Evolutionary conservation across 345 rosid species (phyloP).

Genomic region (Pseudoturritis turrita): DNA sequence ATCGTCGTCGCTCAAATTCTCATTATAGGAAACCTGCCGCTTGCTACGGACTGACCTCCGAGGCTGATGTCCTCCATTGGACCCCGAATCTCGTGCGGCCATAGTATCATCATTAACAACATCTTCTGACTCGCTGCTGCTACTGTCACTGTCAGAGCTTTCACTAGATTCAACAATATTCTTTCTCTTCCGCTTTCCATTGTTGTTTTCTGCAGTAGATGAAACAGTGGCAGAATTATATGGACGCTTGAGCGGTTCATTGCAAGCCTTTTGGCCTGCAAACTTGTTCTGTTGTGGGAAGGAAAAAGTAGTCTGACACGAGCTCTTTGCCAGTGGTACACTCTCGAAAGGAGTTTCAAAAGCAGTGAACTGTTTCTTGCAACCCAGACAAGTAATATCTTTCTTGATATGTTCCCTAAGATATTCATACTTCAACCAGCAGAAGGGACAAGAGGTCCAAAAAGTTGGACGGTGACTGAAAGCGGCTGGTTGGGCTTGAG

Average conservation of each 20-base stretch:
- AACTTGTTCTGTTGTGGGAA: constrained; percentile 41
- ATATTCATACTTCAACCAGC: constrained; percentile 48
- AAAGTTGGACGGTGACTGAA: constrained; percentile 40
- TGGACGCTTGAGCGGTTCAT: constrained; percentile 35
- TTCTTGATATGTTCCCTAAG: constrained; percentile 34
- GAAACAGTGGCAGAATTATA: constrained; percentile 29
- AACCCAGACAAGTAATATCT: constrained; percentile 44
- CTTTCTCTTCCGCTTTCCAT: constrained; percentile 47
- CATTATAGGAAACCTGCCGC: constrained; percentile 64
- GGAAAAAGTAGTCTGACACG: constrained; percentile 27
- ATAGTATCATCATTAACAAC: constrained; percentile 34
- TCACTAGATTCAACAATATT: constrained; percentile 52
- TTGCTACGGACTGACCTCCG: constrained; percentile 76
- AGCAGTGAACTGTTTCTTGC: constrained; percentile 56
- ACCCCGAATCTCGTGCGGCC: constrained; percentile 28
- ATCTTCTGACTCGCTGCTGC: constrained; percentile 49
- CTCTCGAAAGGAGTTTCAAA: constrained; percentile 37
- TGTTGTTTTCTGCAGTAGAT: constrained; percentile 39
- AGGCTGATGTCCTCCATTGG: constrained; percentile 33
- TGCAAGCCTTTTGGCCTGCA: constrained; percentile 37
- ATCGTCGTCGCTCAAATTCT: constrained; percentile 69
- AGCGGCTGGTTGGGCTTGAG: constrained; percentile 39
- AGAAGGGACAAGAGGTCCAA: constrained; percentile 77
- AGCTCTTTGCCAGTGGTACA: constrained; percentile 28
- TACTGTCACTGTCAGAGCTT: constrained; percentile 47